phyloP scores from a whole-genome alignment of 768 basidiomycete species.

The Cystofilobasidium bisporidii region DNA sequence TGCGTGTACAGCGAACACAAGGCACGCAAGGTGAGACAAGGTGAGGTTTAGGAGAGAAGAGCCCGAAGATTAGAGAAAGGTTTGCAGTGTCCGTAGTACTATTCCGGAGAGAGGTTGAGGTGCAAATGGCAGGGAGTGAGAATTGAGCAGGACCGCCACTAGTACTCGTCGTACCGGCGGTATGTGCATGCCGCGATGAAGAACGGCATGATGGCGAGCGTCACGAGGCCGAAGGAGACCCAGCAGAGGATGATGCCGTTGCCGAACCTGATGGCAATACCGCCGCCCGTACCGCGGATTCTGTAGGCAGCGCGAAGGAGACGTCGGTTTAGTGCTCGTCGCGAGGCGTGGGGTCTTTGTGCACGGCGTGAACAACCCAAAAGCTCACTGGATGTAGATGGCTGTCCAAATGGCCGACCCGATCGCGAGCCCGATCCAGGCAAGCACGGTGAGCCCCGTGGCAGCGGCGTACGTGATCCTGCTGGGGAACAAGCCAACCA shows the following conservation, averaged over 20 bases:
- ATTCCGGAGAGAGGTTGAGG: no score
- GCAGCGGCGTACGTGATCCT: background rate
- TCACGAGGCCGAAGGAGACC: slow-evolving; percentile 18
- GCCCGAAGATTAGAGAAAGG: no score
- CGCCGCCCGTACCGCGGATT: background rate
- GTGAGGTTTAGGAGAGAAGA: no score
- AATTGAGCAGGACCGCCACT: no score
- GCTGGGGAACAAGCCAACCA: slow-evolving; percentile 20
- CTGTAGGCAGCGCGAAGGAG: background rate
- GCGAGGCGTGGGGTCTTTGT: background rate
- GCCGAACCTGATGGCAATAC: slow-evolving; percentile 15
- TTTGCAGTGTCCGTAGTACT: no score
- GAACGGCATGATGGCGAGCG: slow-evolving; percentile 23
- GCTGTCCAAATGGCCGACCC: slow-evolving; percentile 26
- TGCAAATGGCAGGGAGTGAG: background rate
- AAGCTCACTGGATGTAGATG: slow-evolving; percentile 15
- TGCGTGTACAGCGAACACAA: no score
- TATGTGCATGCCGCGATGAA: slow-evolving; percentile 6
- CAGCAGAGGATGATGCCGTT: slow-evolving; percentile 24
- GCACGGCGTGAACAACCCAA: no score
- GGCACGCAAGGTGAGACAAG: no score
- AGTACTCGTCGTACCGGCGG: background rate
- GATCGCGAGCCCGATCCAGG: slow-evolving; percentile 16
- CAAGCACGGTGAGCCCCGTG: background rate
- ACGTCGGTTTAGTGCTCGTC: background rate